Conservation (phyloP, 169 alveolate species). For the Theileria parva region DNA sequence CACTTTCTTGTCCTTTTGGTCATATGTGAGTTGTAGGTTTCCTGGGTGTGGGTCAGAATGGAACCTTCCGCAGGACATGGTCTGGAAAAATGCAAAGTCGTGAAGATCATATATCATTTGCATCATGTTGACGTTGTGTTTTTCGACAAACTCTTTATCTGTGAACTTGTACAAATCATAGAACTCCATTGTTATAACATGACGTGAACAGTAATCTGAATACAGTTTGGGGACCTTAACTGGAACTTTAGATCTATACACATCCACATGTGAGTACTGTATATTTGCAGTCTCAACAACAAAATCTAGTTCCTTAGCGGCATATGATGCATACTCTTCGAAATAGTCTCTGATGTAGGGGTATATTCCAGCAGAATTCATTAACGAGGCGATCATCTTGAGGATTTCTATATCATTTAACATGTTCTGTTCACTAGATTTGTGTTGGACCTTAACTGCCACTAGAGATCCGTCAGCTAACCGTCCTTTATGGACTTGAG, state of each 20-base stretch:
- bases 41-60: conserved; percentile 94
- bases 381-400: conserved; percentile 77
- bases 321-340: conserved; percentile 87
- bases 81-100: conserved; percentile 75
- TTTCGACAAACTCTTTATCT: conserved; percentile 69
- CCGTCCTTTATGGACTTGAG: conserved; percentile 82
- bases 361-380: conserved; percentile 69
- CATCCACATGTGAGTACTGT: conserved; percentile 76
- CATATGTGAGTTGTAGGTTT: conserved; percentile 76
- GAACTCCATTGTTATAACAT: conserved; percentile 87
- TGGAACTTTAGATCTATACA: conserved; percentile 75
- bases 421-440: conserved; percentile 76
- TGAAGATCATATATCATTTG: conserved; percentile 65
- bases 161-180: conserved; percentile 86
- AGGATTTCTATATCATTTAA: conserved; percentile 76
- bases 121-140: conserved; percentile 60
- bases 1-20: conserved; percentile 30
- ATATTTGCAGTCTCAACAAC: conserved; percentile 78
- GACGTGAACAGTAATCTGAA: conserved; percentile 74
- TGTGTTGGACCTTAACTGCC: conserved; percentile 80
- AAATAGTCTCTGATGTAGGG: conserved; percentile 75
- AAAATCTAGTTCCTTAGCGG: conserved; percentile 84
- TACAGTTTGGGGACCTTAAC: conserved; percentile 79
- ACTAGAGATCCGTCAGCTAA: conserved; percentile 74
- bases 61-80: conserved; percentile 78